phyloP scores from a whole-genome alignment of 306 rosid genomes.

The Citrullus amarus region DNA sequence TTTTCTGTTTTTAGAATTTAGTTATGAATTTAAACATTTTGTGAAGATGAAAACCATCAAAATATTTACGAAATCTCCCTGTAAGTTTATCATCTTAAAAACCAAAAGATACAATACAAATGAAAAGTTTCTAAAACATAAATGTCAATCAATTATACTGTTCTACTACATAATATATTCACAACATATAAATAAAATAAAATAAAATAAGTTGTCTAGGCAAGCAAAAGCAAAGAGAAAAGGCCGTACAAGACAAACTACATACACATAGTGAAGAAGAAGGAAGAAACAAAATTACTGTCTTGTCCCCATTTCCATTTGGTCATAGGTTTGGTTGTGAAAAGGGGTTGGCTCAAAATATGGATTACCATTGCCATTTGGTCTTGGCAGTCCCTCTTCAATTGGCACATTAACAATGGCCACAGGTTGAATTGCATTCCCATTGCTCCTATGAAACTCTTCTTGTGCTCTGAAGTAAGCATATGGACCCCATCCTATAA shows the following conservation, averaged over 20 bases:
- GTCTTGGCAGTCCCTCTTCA: conserved; percentile 14
- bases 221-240: neutral
- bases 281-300: conserved; percentile 13
- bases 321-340: conserved; percentile 34
- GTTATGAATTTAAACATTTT: too few relatives aligned
- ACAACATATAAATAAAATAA: too few relatives aligned
- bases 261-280: neutral
- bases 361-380: conserved; percentile 15
- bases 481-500: conserved; percentile 88
- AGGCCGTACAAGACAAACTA: neutral
- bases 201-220: too few relatives aligned
- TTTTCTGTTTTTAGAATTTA: too few relatives aligned
- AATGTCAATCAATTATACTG: too few relatives aligned
- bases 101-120: too few relatives aligned
- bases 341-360: neutral
- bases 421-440: conserved; percentile 14
- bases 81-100: neutral
- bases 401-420: conserved; percentile 13
- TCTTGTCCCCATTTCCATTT: conserved; percentile 42
- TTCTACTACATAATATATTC: too few relatives aligned
- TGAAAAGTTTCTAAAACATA: too few relatives aligned
- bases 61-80: too few relatives aligned
- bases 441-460: conserved; percentile 20
- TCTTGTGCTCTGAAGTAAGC: conserved; percentile 68
- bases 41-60: too few relatives aligned